Conservation (phyloP, 2,329 filamentous ascomycete genomes). For the Lojkania enalia region DNA sequence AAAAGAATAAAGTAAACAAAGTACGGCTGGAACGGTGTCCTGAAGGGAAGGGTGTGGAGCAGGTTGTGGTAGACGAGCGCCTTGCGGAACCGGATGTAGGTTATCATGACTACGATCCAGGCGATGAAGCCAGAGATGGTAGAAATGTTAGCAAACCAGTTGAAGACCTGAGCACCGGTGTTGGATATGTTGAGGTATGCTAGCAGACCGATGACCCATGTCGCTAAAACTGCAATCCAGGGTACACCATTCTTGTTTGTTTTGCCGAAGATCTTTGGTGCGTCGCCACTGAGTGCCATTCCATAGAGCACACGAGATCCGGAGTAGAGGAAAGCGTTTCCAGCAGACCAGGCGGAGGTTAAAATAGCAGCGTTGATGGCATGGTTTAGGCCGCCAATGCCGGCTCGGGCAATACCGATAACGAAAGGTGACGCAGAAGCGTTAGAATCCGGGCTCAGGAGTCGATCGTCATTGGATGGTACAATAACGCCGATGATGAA, state of each 20-base stretch:
- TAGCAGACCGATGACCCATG: slow-evolving; percentile 49
- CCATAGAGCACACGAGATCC: slow-evolving; percentile 57
- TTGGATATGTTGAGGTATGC: slow-evolving; percentile 56
- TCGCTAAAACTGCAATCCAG: slow-evolving; percentile 43
- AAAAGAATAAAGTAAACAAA: slow-evolving; percentile 63
- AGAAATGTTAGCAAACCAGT: slow-evolving; percentile 72
- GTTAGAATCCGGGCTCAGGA: slow-evolving; percentile 43
- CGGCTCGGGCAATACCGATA: slow-evolving; percentile 69
- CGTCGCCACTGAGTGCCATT: slow-evolving; percentile 54
- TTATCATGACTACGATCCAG: slow-evolving; percentile 60
- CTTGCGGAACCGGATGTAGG: slow-evolving; percentile 62
- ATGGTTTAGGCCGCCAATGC: slow-evolving; percentile 67
- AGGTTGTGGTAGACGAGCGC: slow-evolving; percentile 56
- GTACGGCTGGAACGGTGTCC: slow-evolving; percentile 52
- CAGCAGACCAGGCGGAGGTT: slow-evolving; percentile 71
- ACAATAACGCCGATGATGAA: slow-evolving; percentile 65
- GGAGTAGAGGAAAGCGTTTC: slow-evolving; percentile 67
- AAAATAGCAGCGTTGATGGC: slow-evolving; percentile 78
- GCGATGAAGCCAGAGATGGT: slow-evolving; percentile 60
- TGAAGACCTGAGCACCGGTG: slow-evolving; percentile 57
- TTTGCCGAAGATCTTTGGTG: slow-evolving; percentile 55
- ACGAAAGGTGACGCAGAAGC: slow-evolving; percentile 53
- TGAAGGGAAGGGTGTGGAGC: slow-evolving; percentile 58
- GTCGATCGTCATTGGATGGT: slow-evolving; percentile 55
- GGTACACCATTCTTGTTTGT: slow-evolving; percentile 51